Evolutionary conservation across 306 rosid genomes (phyloP), one percentile per base, ranked within the genome.

Genomic region (Quercus aquifolioides): DNA sequence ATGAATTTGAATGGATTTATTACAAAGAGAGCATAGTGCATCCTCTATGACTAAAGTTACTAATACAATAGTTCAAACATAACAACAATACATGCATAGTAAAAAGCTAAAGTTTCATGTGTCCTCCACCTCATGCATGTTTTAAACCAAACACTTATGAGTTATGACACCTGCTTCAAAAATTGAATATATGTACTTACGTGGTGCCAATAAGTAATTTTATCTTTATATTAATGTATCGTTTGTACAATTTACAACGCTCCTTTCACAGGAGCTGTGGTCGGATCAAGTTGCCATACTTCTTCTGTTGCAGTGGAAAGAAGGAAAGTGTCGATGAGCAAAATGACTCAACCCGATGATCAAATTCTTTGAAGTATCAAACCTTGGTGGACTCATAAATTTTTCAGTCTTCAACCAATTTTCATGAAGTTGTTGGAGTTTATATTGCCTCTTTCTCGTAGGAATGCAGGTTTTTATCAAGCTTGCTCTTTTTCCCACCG

Each of bases 301-400:
- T 80, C 79, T 89, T 28, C 55, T 89, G 92, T 85, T 89, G 92
- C 86, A 80, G 88, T 65, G 90, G 92, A 64, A 69, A 71, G 9
- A 80, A 85, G 62, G 89, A 79, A 56, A 58, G 46, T 41, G 13
- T 79, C 0, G 69, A 67, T 28, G 90, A 87, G 74, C 83, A 20
- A 69, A 67, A 83, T 14, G 84, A 13, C 41, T 69, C 82, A 13
- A 76, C 69, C 20, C 78, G 75, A 60, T 88, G 87, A 85, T 76
- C 28, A 65, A 69, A 67, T 30, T 49, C 33, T 73, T 6, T 28
- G 23, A 15, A 25, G 26, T 14, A 21, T 25, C 6, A 25, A 60
- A 60, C 17, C 67, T 60, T 60, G 33, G 6, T 46, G 49, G 52
- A 30, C 25, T 52, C 71, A 23, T 55, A 35, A 43, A 30, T 28